Conservation (phyloP, 768 basidiomycete genomes). For the Leccinum aurantiacum region DNA sequence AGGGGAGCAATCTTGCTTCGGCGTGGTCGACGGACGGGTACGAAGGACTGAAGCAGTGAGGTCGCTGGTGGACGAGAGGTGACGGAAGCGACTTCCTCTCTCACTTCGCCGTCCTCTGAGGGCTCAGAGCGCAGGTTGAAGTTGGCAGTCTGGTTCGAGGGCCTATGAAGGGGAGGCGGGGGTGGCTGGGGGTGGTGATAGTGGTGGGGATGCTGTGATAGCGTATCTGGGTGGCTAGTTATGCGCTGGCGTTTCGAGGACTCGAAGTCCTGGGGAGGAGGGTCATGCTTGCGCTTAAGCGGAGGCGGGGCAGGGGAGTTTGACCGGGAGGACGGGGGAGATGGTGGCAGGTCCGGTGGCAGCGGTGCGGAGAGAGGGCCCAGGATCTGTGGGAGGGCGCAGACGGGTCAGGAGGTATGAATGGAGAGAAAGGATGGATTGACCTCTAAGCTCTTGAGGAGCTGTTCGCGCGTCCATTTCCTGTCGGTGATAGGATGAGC, state of each 20-base stretch:
- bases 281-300: conserved; percentile 41
- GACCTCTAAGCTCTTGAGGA: conserved; percentile 44
- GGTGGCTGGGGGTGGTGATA: conserved; percentile 29
- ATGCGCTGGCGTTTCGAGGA: conserved; percentile 35
- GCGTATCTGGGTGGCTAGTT: conserved; percentile 22
- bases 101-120: conserved; percentile 48
- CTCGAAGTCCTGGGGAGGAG: conserved; percentile 24
- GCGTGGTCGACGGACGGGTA: conserved; percentile 68
- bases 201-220: conserved; percentile 31
- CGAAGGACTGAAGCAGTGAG: conserved; percentile 36
- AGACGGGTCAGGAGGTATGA: conserved; percentile 19
- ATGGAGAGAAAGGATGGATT: conserved; percentile 2
- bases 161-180: conserved; percentile 18
- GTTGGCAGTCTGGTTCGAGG: conserved; percentile 23
- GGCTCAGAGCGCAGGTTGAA: conserved; percentile 40
- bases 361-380: conserved; percentile 40
- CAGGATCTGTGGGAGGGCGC: conserved; percentile 36
- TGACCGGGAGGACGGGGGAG: conserved; percentile 45
- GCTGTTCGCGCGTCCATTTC: conserved; percentile 38
- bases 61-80: conserved; percentile 26
- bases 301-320: conserved; percentile 39
- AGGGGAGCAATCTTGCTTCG: conserved; percentile 50
- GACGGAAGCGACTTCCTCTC: conserved; percentile 36
- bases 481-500: conserved; percentile 30
- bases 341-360: conserved; percentile 45